Evolutionary conservation across 176 grass and related monocot species (phyloP), one percentile per base, ranked within the genome.

Genomic region (Thalia dealbata): DNA sequence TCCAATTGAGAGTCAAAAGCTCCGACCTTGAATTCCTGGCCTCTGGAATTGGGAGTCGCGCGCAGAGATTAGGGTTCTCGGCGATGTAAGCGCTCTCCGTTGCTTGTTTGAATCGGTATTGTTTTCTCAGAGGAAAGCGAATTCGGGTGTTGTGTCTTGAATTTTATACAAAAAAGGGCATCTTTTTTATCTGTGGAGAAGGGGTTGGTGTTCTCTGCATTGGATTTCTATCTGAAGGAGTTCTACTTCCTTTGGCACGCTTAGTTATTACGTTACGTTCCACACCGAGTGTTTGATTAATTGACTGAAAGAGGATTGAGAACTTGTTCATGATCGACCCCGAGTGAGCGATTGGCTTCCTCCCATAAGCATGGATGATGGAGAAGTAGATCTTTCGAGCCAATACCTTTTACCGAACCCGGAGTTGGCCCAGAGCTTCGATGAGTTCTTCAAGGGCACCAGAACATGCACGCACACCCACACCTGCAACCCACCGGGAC

Each of bases 391-490:
- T 65, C 74, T 97, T 81, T 79, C 87, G 48, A 91, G 78, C 81
- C 87, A 92, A 60, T 78, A 81, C 23, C 84, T 97, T 52, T 88
- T 92, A 55, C 73, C 83, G 32, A 72, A 77, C 65, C 66, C 71
- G 10, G 95, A 92, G 52, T 81, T 82, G 79, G 54, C 78, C 29
- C 66, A 76, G 72, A 70, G 64, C 73, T 88, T 92, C 18, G 87
- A 97, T 50, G 95, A 97, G 43, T 84, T 86, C 79, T 50, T 91
- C 61, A 73, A 76, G 77, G 86, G 74, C 61, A 75, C 82, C 21
- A 70, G 64, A 55, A 76, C 86, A 48, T 93, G 90, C 84, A 86
- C 87, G 61, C 87, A 91, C 72, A 86, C 87, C 16, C 87, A 91
- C 87, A 86, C 73, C 22, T 97, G 83, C 81, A 86, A 91, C 69